A percentile compares a stretch with the other conserved stretches of the same genome.
phyloP scores from a whole-genome alignment of 257 asterid species.

The Solanum paucissectum region DNA sequence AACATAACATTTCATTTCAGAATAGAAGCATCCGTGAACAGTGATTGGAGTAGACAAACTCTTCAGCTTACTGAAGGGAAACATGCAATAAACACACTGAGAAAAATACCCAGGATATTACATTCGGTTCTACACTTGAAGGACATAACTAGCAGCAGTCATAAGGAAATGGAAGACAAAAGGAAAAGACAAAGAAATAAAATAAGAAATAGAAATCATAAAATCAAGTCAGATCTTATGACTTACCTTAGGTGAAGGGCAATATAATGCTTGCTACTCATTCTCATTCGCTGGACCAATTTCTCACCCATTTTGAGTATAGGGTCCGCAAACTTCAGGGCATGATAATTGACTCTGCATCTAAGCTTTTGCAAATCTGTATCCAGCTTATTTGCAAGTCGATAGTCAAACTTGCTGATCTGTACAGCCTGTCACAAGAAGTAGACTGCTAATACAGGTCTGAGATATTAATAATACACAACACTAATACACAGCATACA shows the following conservation, averaged over 20 bases:
- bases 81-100: neutral
- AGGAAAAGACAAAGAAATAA: neutral
- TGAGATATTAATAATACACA: neutral
- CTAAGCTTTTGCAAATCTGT: conserved; percentile 86
- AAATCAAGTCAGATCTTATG: neutral
- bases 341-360: conserved; percentile 93
- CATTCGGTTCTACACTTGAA: neutral
- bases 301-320: conserved; percentile 69
- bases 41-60: neutral
- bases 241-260: conserved; percentile 88
- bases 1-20: neutral
- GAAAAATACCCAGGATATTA: neutral
- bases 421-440: conserved; percentile 69
- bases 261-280: conserved; percentile 67
- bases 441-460: neutral
- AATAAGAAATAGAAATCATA: neutral
- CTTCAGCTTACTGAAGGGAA: neutral
- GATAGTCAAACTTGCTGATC: conserved; percentile 86
- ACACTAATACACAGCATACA: neutral
- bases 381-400: conserved; percentile 80
- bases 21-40: neutral
- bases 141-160: neutral
- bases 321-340: conserved; percentile 78
- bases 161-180: neutral
- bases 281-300: conserved; percentile 76